Evolutionary conservation across 2,329 filamentous ascomycete species (phyloP).

Genomic region (Beauveria caledonica): DNA sequence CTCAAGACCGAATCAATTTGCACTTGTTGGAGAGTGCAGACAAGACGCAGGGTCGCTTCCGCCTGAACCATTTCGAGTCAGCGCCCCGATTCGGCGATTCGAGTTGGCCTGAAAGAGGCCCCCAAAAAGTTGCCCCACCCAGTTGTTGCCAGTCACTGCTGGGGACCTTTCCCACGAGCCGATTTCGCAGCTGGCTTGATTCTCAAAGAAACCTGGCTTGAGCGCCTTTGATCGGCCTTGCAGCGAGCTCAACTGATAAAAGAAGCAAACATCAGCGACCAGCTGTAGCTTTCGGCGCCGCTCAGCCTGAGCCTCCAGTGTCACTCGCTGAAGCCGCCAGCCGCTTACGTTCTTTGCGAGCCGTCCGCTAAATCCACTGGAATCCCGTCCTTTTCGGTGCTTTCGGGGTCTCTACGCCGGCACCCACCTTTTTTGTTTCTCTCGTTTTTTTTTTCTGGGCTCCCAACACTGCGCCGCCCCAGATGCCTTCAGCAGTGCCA

Average conservation of each 20-base stretch:
- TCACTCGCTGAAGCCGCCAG: neutral
- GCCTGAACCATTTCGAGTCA: slow-evolving; percentile 3
- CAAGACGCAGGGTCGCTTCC: neutral
- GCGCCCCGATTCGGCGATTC: neutral
- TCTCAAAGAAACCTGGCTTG: neutral
- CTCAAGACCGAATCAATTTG: neutral
- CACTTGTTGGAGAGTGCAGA: neutral
- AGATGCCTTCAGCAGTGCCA: slow-evolving; percentile 9
- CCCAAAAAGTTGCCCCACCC: neutral
- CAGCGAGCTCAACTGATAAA: no score
- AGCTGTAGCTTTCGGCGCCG: no score
- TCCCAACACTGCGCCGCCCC: neutral
- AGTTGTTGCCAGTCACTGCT: neutral
- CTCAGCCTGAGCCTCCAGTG: neutral
- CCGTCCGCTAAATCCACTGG: neutral
- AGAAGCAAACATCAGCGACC: no score
- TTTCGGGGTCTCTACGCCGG: neutral
- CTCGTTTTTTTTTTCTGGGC: neutral
- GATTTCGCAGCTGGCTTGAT: slow-evolving; percentile 6
- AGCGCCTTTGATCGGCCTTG: no score
- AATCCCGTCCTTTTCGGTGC: neutral
- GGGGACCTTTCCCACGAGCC: neutral
- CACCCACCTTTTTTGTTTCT: neutral
- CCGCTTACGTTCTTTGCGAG: neutral
- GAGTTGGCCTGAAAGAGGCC: neutral